Evolutionary conservation across 768 basidiomycete genomes (phyloP).

Genomic region (Pholiota conissans): DNA sequence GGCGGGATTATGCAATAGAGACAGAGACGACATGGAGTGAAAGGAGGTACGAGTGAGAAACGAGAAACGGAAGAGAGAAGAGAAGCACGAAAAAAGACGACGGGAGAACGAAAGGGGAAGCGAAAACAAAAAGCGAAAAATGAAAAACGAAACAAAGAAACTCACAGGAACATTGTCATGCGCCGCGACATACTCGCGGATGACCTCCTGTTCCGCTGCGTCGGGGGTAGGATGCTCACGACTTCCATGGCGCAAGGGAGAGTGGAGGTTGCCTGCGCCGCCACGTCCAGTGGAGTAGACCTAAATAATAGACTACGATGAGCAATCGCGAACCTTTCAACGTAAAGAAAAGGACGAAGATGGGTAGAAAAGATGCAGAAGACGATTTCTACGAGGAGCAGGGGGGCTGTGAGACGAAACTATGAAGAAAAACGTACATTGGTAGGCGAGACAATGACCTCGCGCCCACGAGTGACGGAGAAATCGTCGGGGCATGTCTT

Average conservation of each 20-base stretch:
- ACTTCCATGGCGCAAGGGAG: conserved; percentile 59
- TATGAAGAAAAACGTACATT: conserved; percentile 29
- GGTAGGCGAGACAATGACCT: conserved; percentile 38
- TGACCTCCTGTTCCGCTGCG: conserved; percentile 43
- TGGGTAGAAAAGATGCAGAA: not conserved
- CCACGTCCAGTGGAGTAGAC: conserved; percentile 70
- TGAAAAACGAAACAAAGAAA: not conserved
- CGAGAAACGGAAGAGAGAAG: no score
- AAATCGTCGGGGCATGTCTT: conserved; percentile 53
- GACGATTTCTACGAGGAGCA: not conserved
- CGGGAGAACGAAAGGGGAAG: not conserved
- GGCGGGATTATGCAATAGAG: no score
- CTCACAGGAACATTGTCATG: conserved; percentile 33
- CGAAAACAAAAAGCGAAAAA: no score
- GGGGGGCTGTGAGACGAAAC: no score
- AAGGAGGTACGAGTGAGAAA: no score
- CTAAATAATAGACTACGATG: conserved; percentile 32
- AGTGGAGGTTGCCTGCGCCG: conserved; percentile 83
- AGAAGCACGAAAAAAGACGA: no score
- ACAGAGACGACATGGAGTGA: no score
- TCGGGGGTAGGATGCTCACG: conserved; percentile 21
- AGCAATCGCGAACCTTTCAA: not conserved
- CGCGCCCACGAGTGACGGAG: conserved; percentile 61
- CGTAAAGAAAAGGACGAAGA: not conserved
- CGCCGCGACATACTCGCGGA: conserved; percentile 32